Conservation (phyloP, 495 filamentous ascomycete species). For the Hyaloscypha hepaticicola region DNA sequence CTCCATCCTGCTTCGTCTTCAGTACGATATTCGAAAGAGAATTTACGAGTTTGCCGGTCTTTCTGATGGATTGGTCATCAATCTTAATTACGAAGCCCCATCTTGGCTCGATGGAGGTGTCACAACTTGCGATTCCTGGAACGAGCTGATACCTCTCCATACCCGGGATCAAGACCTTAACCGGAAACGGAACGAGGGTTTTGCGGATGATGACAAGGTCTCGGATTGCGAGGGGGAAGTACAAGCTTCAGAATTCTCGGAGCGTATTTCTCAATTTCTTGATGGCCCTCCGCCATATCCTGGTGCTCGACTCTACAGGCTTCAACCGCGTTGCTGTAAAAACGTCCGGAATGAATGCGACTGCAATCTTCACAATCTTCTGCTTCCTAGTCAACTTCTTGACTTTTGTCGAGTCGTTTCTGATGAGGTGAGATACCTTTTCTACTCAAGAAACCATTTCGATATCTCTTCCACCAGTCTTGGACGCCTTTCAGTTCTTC, state of each 20-base stretch:
- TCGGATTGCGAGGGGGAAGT: no score
- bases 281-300: background rate
- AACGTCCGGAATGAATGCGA: background rate
- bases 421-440: background rate
- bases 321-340: background rate
- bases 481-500: background rate
- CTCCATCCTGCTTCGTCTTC: background rate
- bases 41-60: background rate
- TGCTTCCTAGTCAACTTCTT: background rate
- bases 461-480: background rate
- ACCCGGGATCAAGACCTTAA: no score
- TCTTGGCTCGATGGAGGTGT: no score
- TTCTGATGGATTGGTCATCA: background rate
- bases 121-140: no score
- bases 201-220: background rate
- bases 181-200: no score
- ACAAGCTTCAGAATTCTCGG: background rate
- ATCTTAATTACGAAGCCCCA: background rate
- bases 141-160: no score
- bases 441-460: background rate
- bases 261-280: background rate
- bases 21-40: background rate
- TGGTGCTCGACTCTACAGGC: background rate
- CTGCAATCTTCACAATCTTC: background rate
- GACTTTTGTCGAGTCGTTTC: background rate